Base-by-base conservation (phyloP, 2,329 filamentous ascomycete species). In the Venturia asperata region DNA sequence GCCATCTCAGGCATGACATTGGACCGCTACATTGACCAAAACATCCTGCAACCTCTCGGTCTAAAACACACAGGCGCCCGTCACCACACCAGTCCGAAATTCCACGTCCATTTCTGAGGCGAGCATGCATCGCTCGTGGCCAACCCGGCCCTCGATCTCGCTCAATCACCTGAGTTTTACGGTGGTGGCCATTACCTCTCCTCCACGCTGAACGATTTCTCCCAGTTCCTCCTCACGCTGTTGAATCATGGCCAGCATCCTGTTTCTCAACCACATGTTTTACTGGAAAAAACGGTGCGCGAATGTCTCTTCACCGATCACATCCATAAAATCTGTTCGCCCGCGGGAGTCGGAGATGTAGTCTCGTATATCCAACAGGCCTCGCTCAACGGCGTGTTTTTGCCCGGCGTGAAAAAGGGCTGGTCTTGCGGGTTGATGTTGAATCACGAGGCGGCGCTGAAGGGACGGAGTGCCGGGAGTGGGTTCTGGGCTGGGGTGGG, bases 281-380 rank as follows among this genome's bases (percentile, higher is more conserved):
- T 90, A 9, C 75, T 78, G 24, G 77, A 80, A 17, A 76, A 79
- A 37, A 88, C 85, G 0, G 82, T 90, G 0, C 19, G 60, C 11
- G 79, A 86, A 19, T 74, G 82, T 39, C 87, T 90, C 83, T 89
- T 86, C 72, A 77, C 77, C 65, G 89, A 90, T 71, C 85, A 86
- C 67, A 81, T 87, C 62, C 78, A 81, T 0, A 41, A 30, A n/a
- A 60, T 56, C 34, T 39, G 34, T 10, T 41, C 66, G 80, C 0
- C 78, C 82, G 58, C 83, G 83, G 0, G 70, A 85, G 67, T 85
- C 82, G 65, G 77, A 77, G 1, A 77, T 80, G 0, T 39, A 6
- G 5, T 13, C n/a, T 41, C 42, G 2, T 37, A 9, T 68, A 74
- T 78, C 66, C 69, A 70, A 1, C 2, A 72, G 78, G 0, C 77